Base-by-base conservation (phyloP, 177 flowering plant genomes). In the Vitis hybrid region DNA sequence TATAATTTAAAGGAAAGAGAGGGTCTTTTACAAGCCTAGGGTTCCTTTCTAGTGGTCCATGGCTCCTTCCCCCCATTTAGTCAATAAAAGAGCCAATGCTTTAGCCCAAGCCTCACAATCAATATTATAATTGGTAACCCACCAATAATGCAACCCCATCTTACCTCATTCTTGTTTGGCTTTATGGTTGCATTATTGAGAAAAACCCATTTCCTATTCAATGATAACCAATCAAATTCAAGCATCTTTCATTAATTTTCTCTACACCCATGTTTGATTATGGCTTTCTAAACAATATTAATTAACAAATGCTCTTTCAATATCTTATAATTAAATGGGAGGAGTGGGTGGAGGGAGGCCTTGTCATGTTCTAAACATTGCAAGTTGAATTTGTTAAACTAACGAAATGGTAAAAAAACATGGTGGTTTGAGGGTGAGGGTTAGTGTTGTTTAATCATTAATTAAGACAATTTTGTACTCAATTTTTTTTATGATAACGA, bases 41-140 rank as follows among this genome's bases (percentile, higher is more conserved):
- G 59, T 18, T n/a, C 24, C 16, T 58, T 48, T 58, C 49, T 68
- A 57, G 46, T 6, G 52, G 52, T 27, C 62, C 64, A 58, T 66
- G 69, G n/a, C 2, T 49, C 46, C 46, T 16, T 4, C 60, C 46
- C 46, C 46, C 60, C 56, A 12, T 6, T 54, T 21, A 13, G 68
- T 13, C 68, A 66, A 14, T 21, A 30, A 66, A 66, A 12, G 32
- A 11, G 35, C 59, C 68, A 10, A 64, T 48, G 40, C 46, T 50
- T 21, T 21, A 52, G 35, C 19, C 8, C 40, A 27, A 54, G 58
- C 57, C 21, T 27, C 24, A 21, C 49, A 6, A 65, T 35, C 15
- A 52, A 54, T 4, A 52, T 24, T 32, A 27, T 7, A 65, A 13
- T 14, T 11, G 27, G 12, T 11, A 27, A 19, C 12, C 50, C 12